Evolutionary conservation across 1,284 basidiomycete species (phyloP).

Genomic region (Ustilago curta): DNA sequence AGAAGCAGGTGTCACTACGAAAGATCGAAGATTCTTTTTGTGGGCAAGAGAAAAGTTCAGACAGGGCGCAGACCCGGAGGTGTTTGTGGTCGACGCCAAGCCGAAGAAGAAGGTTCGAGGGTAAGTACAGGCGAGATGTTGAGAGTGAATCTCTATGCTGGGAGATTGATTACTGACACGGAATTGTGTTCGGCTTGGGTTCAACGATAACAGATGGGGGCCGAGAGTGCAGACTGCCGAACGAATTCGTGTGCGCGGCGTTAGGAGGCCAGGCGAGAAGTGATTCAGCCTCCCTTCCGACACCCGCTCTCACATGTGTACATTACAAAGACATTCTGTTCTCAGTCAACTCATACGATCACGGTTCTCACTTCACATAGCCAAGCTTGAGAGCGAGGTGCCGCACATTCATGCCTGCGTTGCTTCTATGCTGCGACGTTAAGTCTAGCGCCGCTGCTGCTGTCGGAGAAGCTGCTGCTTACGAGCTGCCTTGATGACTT

Average conservation of each 20-base stretch:
- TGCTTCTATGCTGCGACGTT: no score
- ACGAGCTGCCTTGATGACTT: constrained; percentile 31
- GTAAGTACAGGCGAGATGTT: constrained; percentile 15
- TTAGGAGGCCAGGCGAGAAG: constrained; percentile 62
- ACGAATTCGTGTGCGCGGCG: constrained; percentile 70
- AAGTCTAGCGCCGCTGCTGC: constrained; percentile 1
- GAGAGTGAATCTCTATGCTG: no score
- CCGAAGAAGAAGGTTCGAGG: constrained; percentile 80
- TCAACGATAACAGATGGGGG: constrained; percentile 69
- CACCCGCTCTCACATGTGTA: constrained; percentile 17
- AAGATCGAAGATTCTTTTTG: constrained; percentile 80
- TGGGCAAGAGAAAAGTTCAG: constrained; percentile 85
- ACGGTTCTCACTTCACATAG: neutral
- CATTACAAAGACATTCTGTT: neutral
- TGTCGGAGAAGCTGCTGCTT: constrained; percentile 39
- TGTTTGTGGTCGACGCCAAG: constrained; percentile 76
- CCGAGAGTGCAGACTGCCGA: constrained; percentile 77
- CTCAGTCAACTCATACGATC: neutral
- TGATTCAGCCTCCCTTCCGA: constrained; percentile 7
- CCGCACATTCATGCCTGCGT: no score
- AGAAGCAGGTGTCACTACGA: constrained; percentile 76
- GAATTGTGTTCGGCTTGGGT: neutral
- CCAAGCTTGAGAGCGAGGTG: no score
- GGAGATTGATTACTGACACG: neutral
- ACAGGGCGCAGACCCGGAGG: constrained; percentile 73